Base-by-base conservation (phyloP, 108 stramenopile species). In the Stephanodiscus minutulus region DNA sequence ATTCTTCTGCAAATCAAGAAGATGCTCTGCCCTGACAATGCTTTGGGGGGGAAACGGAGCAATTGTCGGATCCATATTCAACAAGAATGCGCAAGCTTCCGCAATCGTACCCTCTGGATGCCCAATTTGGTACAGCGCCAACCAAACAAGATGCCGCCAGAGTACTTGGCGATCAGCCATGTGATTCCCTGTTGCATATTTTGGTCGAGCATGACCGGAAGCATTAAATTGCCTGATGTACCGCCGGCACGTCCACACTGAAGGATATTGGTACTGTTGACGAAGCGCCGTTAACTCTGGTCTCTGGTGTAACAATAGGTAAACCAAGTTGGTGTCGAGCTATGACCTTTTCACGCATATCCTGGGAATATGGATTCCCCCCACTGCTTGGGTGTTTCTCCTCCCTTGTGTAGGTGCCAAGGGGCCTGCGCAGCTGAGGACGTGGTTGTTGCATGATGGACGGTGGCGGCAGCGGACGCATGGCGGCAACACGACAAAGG, bases 361-460 rank as follows among this genome's bases (percentile, higher is more conserved):
- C 54, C 20, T 55, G 22, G 2, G 54, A 21, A 25, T 55, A 55
- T 24, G 54, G 22, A 55, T 55, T 55, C 54, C 54, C 54, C 54
- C 54, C 54, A 6, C 24, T 5, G 54, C 54, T 55, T 5, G 54
- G 54, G 7, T 55, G 54, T 25, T 11, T 25, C 11, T 25, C 6
- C 20, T 55, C 24, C 22, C 24, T 7, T 21, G 3, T 25, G 24
- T 22, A 55, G 11, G 24, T 55, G 1, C 54, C 54, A 20, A 55
- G 54, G 6, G 54, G 54, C 54, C 24, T 20, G 20, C 54, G 54
- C 11, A 55, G 54, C 7, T 24, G 54, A 35, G 35, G 35, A n/a
- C n/a, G n/a, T n/a, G n/a, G n/a, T n/a, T n/a, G n/a, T n/a, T n/a
- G n/a, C n/a, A n/a, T n/a, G n/a, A n/a, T n/a, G n/a, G n/a, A n/a